phyloP scores from a whole-genome alignment of 225 moss, liverwort and hornwort species.

The Polytrichum formosum region DNA sequence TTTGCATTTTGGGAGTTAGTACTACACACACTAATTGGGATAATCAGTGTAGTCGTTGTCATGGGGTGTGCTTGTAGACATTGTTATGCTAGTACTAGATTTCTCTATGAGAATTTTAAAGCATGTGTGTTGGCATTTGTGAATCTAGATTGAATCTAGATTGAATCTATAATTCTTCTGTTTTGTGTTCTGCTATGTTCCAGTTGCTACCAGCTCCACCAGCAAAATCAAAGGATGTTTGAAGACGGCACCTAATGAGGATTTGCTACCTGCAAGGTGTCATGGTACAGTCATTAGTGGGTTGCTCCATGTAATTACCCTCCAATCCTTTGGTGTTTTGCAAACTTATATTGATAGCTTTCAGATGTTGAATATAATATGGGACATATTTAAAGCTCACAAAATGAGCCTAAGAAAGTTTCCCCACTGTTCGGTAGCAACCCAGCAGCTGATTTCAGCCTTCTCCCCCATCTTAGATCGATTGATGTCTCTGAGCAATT shows the following conservation, averaged over 20 bases:
- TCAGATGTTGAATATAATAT: not conserved
- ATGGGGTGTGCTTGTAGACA: not conserved
- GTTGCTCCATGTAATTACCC: slow-evolving; percentile 6
- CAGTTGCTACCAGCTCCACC: slow-evolving; percentile 11
- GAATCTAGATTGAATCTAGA: no score
- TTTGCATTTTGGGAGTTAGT: no score
- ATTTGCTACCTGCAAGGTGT: not conserved
- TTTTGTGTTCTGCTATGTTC: not conserved
- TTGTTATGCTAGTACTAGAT: not conserved
- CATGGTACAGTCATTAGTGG: not conserved
- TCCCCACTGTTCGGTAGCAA: no score
- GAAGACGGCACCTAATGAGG: not conserved
- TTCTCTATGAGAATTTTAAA: not conserved
- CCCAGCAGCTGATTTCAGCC: no score
- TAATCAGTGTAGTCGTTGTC: not conserved
- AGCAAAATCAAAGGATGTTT: slow-evolving; percentile 7
- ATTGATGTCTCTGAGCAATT: no score
- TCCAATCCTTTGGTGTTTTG: not conserved
- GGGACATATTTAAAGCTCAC: no score
- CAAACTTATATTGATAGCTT: not conserved
- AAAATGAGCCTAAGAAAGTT: no score
- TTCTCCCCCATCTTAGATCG: no score
- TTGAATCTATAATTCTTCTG: not conserved
- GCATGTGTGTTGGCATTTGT: no score
- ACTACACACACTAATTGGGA: no score